Evolutionary conservation across 208 protist genomes (phyloP), one percentile per base, ranked within the genome.

Genomic region (Acanthamoeba lenticulata): DNA sequence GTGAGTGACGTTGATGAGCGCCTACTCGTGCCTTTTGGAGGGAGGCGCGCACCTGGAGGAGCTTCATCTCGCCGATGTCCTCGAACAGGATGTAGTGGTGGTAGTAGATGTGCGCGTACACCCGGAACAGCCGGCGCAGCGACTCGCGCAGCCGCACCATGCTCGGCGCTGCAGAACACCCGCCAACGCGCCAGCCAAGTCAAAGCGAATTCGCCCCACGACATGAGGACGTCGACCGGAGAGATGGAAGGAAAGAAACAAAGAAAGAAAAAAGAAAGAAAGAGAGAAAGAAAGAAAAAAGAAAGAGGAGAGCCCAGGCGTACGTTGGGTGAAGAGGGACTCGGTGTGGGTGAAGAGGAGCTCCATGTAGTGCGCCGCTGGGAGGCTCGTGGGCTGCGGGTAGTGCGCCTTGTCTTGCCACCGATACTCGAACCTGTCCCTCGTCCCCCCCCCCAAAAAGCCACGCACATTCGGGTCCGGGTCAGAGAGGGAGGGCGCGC

Each of bases 41-140:
- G 57, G n/a, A 21, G 15, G 24, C 4, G n/a, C 13, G 5, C 21
- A 83, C 72, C 38, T 90, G 81, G 15, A 90, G 24, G 21, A 90
- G 81, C 49, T 65, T 90, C 81, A 90, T 90, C 24, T 90, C 81
- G 52, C 81, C 81, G 17, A 90, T 90, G 24, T 57, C 81, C 3
- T 90, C 81, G 38, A 90, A 90, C 29, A 65, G 36, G 38, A 47
- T 5, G 34, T 32, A 9, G 34, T 90, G 81, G 32, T 90, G 81
- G 38, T 90, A 47, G 38, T 44, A 90, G 38, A 90, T 90, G 52
- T 90, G 81, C 24, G 81, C 81, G 32, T 90, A 90, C 6, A 90
- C 81, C 38, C 81, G 24, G 38, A 90, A 90, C 81, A 90, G 47
- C n/a, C 81, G 42, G 9, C 81, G 42, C 29, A 65, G 44, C 13